Conservation (phyloP, 2,329 filamentous ascomycete species). For the Fusarium humuli region DNA sequence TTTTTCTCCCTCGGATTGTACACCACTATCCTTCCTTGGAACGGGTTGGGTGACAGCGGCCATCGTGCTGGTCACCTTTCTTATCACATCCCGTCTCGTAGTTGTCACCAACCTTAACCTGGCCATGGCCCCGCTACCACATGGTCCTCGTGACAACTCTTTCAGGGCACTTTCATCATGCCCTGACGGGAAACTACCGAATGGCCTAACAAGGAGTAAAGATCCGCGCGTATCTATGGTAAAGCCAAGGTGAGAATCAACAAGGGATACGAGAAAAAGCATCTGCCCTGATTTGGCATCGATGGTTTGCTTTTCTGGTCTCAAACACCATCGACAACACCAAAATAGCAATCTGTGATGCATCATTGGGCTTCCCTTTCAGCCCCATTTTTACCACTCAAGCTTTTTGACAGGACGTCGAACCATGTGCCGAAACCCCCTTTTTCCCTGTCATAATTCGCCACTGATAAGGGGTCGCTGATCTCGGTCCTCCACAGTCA, state of each 20-base stretch:
- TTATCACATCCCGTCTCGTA: constrained; percentile 35
- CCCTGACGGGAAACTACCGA: constrained; percentile 32
- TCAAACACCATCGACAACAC: constrained; percentile 34
- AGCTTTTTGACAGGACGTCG: constrained; percentile 15
- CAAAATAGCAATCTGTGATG: constrained; percentile 28
- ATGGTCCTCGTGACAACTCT: constrained; percentile 42
- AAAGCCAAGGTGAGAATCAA: constrained; percentile 16
- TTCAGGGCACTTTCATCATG: constrained; percentile 34
- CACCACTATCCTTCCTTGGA: constrained; percentile 19
- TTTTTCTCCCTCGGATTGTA: constrained; percentile 4
- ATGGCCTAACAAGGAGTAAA: constrained; percentile 33
- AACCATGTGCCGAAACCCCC: constrained; percentile 20
- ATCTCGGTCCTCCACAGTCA: constrained; percentile 14
- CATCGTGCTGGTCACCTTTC: constrained; percentile 35
- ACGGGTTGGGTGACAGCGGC: constrained; percentile 22
- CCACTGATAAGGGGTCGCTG: constrained; percentile 39
- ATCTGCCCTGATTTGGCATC: constrained; percentile 27
- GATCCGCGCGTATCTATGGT: constrained; percentile 34
- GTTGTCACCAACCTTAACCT: constrained; percentile 25
- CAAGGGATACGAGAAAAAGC: constrained; percentile 8
- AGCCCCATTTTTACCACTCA: constrained; percentile 11
- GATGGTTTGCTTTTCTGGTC: constrained; percentile 24
- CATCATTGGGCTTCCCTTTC: constrained; percentile 30
- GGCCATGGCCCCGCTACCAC: constrained; percentile 41
- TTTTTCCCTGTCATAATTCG: constrained; percentile 39